Conservation (phyloP, 2,329 filamentous ascomycete genomes). For the Aspergillus tanneri region DNA sequence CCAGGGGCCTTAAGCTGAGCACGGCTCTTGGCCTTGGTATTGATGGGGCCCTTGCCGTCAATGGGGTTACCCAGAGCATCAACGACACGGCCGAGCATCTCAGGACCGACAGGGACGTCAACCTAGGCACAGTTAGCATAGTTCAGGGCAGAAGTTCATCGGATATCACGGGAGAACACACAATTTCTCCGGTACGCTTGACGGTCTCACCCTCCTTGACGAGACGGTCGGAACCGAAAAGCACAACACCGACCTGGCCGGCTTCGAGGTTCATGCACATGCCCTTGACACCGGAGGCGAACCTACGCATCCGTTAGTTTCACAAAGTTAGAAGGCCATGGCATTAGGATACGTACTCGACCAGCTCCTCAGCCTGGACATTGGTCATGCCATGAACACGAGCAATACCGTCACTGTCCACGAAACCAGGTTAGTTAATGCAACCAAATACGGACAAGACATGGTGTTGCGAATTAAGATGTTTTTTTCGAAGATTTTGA, state of each 20-base stretch:
- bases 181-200: conserved; percentile 99
- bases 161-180: conserved; percentile 52
- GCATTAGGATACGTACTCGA: conserved; percentile 72
- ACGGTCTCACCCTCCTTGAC: conserved; percentile 99
- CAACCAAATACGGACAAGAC: not conserved
- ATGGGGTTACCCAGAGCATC: conserved; percentile 99
- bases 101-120: conserved; percentile 89
- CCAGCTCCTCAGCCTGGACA: conserved; percentile 99
- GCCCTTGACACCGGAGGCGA: conserved; percentile 99
- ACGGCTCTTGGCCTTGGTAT: conserved; percentile 88
- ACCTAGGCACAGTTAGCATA: conserved; percentile 60
- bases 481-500: conserved; percentile 30
- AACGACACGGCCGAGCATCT: conserved; percentile 95
- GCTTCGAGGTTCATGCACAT: conserved; percentile 99
- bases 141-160: too few relatives aligned
- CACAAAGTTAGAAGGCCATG: conserved; percentile 17
- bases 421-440: conserved; percentile 22
- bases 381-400: conserved; percentile 99
- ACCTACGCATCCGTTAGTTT: conserved; percentile 58
- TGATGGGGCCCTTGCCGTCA: conserved; percentile 97
- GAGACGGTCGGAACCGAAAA: conserved; percentile 99
- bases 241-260: conserved; percentile 99
- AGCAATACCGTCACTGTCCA: conserved; percentile 95
- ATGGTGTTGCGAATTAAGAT: conserved; percentile 17
- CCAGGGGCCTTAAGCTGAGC: conserved; percentile 98